Evolutionary conservation across 345 rosid genomes (phyloP).

Genomic region (Laguncularia racemosa): DNA sequence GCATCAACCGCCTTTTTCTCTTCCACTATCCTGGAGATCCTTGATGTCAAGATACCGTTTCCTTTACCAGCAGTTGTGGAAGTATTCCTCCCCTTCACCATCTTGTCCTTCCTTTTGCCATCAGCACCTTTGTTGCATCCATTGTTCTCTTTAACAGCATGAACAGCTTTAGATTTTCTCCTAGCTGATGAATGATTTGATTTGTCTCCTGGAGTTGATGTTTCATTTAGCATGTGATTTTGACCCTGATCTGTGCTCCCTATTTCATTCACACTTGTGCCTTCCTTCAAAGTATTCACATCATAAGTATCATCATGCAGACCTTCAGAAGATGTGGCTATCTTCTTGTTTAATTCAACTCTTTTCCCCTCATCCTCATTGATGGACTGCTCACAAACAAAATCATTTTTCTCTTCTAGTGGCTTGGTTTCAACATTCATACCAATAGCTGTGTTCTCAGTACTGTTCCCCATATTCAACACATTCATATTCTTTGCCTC

Average conservation of each 20-base stretch:
- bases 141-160: slow-evolving; percentile 2
- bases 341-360: slow-evolving; percentile 11
- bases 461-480: slow-evolving; percentile 15
- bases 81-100: neutral
- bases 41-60: neutral
- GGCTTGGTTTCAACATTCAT: slow-evolving; percentile 47
- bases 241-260: neutral
- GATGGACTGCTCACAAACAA: slow-evolving; percentile 12
- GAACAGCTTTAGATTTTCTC: slow-evolving; percentile 5
- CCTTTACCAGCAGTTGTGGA: neutral
- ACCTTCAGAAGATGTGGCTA: slow-evolving; percentile 10
- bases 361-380: slow-evolving; percentile 19
- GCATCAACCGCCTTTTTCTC: slow-evolving; percentile 8
- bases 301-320: neutral
- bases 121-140: neutral
- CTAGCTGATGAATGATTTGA: neutral
- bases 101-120: slow-evolving; percentile 1
- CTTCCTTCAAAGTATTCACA: neutral
- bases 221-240: neutral
- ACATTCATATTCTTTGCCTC: slow-evolving; percentile 12
- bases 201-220: neutral
- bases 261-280: neutral
- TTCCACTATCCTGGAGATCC: slow-evolving; percentile 11
- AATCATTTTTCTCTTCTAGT: slow-evolving; percentile 37
- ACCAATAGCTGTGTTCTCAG: slow-evolving; percentile 6